A percentile compares a stretch with the other conserved stretches of the same genome.
phyloP scores from a whole-genome alignment of 2,329 filamentous ascomycete genomes.

The Fusarium citri region DNA sequence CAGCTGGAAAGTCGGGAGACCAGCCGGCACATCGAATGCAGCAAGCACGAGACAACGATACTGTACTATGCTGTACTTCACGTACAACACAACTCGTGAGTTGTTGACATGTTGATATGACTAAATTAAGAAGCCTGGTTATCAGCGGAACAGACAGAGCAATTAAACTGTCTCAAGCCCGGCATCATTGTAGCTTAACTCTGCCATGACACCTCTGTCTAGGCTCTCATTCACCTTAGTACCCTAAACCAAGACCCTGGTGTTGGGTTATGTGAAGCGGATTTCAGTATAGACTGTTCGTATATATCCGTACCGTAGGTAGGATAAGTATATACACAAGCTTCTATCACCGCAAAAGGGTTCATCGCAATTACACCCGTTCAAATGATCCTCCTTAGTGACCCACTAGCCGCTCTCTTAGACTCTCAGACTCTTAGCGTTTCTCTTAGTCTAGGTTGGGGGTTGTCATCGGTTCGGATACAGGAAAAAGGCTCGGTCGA shows the following conservation, averaged over 20 bases:
- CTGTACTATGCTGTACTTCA: background rate
- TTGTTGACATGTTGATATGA: conserved; percentile 18
- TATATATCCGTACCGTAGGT: background rate
- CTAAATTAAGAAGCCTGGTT: conserved; percentile 8
- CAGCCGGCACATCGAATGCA: conserved; percentile 5
- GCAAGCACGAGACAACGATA: background rate
- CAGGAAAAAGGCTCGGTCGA: conserved; percentile 20
- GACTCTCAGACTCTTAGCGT: background rate
- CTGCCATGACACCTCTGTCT: background rate
- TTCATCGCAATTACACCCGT: background rate
- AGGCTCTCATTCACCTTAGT: background rate
- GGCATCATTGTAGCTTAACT: background rate
- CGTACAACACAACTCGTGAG: background rate
- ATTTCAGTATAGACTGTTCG: background rate
- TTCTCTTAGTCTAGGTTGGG: conserved; percentile 4
- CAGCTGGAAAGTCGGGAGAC: conserved; percentile 7
- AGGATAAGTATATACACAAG: background rate
- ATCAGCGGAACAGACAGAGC: background rate
- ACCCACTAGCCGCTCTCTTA: conserved; percentile 1
- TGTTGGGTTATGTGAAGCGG: background rate
- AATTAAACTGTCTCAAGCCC: background rate
- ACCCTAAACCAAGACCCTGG: background rate
- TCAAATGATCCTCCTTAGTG: conserved; percentile 8
- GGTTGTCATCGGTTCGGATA: conserved; percentile 23
- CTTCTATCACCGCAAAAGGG: conserved; percentile 1